These are phyloP conservation scores for Cystobasidiaceae sp. DNA, from an alignment of 1,284 basidiomycete species.

Conservation along the genomic window DNA sequence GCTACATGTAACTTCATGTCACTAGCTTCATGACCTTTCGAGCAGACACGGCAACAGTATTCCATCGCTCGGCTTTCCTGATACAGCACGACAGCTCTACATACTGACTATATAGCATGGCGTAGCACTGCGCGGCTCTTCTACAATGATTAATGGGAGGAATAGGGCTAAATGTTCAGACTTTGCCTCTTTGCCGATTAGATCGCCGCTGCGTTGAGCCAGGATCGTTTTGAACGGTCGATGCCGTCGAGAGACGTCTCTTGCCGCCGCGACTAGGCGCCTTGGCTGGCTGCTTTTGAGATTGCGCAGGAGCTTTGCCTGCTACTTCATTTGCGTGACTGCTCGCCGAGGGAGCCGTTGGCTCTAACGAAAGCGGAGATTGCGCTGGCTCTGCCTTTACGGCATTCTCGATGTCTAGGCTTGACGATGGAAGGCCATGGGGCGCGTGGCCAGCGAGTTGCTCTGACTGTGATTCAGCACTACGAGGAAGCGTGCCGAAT, in stretches of 20 bases:
- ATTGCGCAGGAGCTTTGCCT: background rate
- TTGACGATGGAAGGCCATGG: background rate
- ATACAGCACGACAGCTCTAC: no score
- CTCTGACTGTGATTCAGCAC: background rate
- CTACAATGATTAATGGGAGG: no score
- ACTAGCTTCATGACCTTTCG: no score
- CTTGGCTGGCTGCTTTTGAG: background rate
- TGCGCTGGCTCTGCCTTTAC: slow-evolving; percentile 6
- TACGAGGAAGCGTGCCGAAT: no score
- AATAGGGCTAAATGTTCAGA: background rate
- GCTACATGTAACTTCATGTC: no score
- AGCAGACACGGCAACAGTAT: no score
- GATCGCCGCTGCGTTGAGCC: background rate
- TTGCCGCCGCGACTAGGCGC: slow-evolving; percentile 1
- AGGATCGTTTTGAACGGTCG: background rate
- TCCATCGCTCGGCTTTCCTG: no score
- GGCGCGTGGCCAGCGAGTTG: background rate
- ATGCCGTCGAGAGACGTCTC: background rate
- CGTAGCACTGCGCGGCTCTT: no score
- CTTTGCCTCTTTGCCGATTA: background rate
- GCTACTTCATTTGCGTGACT: background rate
- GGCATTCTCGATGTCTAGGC: background rate
- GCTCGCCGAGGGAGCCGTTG: background rate
- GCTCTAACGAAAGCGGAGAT: background rate
- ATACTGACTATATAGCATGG: no score